Conservation (phyloP, 2,329 filamentous ascomycete species). For the Pseudocercospora cruenta region DNA sequence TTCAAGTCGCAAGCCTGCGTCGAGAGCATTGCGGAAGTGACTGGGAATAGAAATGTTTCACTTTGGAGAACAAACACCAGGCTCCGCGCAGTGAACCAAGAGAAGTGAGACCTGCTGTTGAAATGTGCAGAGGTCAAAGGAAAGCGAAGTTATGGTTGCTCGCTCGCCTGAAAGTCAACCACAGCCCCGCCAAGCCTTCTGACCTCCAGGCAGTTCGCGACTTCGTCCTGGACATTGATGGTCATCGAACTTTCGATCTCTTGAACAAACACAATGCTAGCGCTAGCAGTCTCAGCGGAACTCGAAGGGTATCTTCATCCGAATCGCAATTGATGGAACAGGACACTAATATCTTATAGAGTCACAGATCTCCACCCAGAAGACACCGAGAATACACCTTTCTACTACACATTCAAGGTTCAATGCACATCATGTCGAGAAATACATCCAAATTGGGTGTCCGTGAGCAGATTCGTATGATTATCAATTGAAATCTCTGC, state of each 20-base stretch:
- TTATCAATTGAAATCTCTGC: neutral
- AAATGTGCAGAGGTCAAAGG: neutral
- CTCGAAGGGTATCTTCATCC: conserved; percentile 63
- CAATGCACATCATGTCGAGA: conserved; percentile 98
- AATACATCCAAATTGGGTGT: conserved; percentile 82
- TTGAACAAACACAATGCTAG: conserved; percentile 59
- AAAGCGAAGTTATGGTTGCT: neutral
- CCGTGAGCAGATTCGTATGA: conserved; percentile 83
- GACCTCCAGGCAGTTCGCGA: neutral
- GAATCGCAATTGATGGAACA: neutral
- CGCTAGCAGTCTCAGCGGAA: conserved; percentile 69
- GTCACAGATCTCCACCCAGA: conserved; percentile 86
- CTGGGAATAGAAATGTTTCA: neutral
- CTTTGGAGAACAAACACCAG: neutral
- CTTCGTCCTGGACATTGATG: conserved; percentile 19
- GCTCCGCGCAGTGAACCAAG: neutral
- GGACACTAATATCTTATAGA: conserved; percentile 52
- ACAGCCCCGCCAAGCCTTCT: conserved; percentile 5
- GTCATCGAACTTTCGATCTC: conserved; percentile 1
- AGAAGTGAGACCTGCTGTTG: neutral
- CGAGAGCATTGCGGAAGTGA: conserved; percentile 1
- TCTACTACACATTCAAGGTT: conserved; percentile 97
- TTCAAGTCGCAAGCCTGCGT: neutral
- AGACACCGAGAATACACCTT: conserved; percentile 79
- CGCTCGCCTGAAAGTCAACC: neutral